phyloP scores from a whole-genome alignment of 441 rosid species.

The Mallotus repandus region DNA sequence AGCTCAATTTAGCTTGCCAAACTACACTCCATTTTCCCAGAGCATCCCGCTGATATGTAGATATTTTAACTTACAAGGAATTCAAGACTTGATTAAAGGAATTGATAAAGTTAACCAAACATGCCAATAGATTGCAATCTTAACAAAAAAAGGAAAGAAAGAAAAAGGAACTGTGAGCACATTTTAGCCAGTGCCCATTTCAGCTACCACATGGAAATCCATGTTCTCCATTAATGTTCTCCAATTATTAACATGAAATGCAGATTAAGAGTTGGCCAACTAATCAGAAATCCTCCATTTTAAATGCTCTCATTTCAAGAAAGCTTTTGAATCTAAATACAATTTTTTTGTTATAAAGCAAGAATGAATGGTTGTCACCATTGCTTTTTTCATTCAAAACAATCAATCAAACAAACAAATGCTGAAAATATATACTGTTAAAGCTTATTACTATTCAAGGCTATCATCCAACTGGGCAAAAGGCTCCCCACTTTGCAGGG shows the following conservation, averaged over 20 bases:
- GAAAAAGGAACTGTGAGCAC: too few species aligned
- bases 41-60: too few species aligned
- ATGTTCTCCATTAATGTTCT: background rate
- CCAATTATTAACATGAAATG: background rate
- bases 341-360: too few species aligned
- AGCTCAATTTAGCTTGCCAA: background rate
- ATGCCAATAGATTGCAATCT: background rate
- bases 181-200: background rate
- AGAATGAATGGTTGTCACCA: background rate
- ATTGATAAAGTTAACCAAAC: background rate
- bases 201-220: background rate
- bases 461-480: background rate
- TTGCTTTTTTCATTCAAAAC: background rate
- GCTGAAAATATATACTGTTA: background rate
- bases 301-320: background rate
- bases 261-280: background rate
- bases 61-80: background rate
- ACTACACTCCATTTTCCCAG: background rate
- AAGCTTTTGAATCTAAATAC: background rate
- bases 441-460: background rate
- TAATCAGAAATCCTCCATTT: background rate
- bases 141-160: too few species aligned
- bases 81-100: background rate
- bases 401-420: conserved; percentile 1
- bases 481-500: too few species aligned